phyloP scores from a whole-genome alignment of 768 basidiomycete genomes.

The Tylopilus plumbeoviolaceoides region DNA sequence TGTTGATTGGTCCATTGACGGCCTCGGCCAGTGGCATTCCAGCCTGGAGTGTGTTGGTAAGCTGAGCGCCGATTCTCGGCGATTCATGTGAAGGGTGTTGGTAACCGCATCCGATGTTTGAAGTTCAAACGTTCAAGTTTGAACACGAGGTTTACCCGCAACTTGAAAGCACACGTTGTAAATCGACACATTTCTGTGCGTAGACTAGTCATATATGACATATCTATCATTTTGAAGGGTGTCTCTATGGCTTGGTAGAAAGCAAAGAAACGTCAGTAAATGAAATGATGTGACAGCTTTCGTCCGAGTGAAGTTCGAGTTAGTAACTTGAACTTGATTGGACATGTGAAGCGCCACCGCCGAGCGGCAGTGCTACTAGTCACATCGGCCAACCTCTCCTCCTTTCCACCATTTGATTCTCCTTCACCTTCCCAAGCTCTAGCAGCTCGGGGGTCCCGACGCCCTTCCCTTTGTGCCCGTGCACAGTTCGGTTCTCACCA shows the following conservation, averaged over 20 bases:
- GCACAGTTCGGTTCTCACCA: not conserved
- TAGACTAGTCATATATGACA: no score
- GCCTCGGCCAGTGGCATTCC: not conserved
- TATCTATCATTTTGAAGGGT: not conserved
- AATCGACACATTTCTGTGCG: no score
- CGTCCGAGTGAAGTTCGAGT: not conserved
- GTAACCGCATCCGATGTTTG: not conserved
- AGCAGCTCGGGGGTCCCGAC: constrained; percentile 3
- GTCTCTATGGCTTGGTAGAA: not conserved
- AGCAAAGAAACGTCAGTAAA: not conserved
- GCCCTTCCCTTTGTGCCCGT: constrained; percentile 4
- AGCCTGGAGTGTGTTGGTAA: not conserved
- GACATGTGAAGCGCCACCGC: not conserved
- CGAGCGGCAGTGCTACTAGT: not conserved
- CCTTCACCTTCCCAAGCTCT: not conserved
- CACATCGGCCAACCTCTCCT: no score
- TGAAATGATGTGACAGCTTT: not conserved
- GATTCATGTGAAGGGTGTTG: not conserved
- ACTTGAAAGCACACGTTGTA: no score
- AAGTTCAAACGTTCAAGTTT: no score
- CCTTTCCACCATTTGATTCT: not conserved
- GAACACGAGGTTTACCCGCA: no score
- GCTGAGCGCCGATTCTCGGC: not conserved
- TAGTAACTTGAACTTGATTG: no score
- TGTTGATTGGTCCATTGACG: not conserved